Evolutionary conservation across 768 basidiomycete species (phyloP).

Genomic region (Boletellus sp.): DNA sequence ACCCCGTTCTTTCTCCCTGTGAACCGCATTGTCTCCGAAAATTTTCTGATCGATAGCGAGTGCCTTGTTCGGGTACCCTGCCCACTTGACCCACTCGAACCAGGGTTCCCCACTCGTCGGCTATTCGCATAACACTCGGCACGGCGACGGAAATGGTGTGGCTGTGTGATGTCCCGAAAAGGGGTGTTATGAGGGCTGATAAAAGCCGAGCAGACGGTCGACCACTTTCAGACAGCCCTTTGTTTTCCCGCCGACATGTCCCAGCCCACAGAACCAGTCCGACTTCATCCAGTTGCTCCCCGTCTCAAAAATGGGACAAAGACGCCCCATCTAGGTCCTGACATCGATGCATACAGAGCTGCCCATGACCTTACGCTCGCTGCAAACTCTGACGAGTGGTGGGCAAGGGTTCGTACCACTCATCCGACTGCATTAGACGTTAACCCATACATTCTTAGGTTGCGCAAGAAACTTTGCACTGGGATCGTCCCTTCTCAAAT

Average conservation of each 20-base stretch:
- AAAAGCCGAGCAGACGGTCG: constrained; percentile 9
- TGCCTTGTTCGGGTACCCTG: neutral
- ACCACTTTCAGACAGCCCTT: neutral
- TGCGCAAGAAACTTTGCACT: constrained; percentile 74
- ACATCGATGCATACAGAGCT: constrained; percentile 66
- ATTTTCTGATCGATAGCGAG: neutral
- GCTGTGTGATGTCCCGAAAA: constrained; percentile 19
- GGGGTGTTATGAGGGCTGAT: constrained; percentile 11
- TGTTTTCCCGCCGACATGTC: constrained; percentile 35
- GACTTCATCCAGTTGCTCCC: constrained; percentile 71
- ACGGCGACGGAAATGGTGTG: constrained; percentile 3
- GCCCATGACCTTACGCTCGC: constrained; percentile 74
- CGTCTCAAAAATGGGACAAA: constrained; percentile 62
- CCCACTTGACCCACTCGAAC: neutral
- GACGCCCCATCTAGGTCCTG: constrained; percentile 75
- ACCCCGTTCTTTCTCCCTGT: constrained; percentile 25
- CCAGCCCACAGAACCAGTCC: constrained; percentile 32
- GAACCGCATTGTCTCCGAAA: constrained; percentile 25
- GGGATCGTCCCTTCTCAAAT: constrained; percentile 87
- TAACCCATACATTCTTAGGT: constrained; percentile 34
- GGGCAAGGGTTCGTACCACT: constrained; percentile 61
- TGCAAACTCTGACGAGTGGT: constrained; percentile 78
- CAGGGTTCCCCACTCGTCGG: neutral
- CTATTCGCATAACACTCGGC: neutral
- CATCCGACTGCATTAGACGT: neutral